Conservation (phyloP, 805 yeast genomes). For the Diddensiella santjacobensis region DNA sequence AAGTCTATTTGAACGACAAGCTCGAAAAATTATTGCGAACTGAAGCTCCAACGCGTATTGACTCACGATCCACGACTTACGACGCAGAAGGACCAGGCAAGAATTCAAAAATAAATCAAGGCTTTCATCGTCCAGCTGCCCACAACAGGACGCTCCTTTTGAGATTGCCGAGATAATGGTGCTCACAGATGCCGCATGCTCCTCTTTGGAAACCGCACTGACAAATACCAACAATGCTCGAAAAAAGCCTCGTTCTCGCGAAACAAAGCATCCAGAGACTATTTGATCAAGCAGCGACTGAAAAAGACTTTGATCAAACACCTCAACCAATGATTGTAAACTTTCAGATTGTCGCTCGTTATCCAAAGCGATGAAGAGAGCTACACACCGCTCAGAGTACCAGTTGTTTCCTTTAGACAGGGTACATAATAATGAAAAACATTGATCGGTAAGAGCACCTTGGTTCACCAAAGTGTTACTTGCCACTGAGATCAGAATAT, state of each 20-base stretch:
- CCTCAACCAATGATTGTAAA: not conserved
- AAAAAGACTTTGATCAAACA: not conserved
- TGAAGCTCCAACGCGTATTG: constrained; percentile 65
- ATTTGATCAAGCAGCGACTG: not conserved
- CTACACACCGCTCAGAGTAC: not conserved
- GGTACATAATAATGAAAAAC: not conserved
- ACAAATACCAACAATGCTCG: constrained; percentile 1
- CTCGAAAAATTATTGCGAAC: constrained; percentile 36
- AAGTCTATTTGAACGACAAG: not conserved
- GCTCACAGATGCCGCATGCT: not conserved
- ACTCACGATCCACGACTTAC: constrained; percentile 53
- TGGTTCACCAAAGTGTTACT: not conserved
- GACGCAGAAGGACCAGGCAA: constrained; percentile 37
- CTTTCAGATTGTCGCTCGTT: not conserved
- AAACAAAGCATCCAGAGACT: not conserved
- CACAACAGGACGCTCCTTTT: not conserved
- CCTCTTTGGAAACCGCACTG: not conserved
- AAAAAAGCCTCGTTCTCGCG: not conserved
- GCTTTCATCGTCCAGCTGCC: not conserved
- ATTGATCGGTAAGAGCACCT: not conserved
- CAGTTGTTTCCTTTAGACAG: not conserved
- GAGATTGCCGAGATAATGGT: not conserved
- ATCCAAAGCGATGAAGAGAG: not conserved
- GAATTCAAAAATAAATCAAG: constrained; percentile 1
- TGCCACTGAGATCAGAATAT: not conserved